Base-by-base conservation (phyloP, 2,329 filamentous ascomycete genomes). In the Aspergillus ustus region DNA sequence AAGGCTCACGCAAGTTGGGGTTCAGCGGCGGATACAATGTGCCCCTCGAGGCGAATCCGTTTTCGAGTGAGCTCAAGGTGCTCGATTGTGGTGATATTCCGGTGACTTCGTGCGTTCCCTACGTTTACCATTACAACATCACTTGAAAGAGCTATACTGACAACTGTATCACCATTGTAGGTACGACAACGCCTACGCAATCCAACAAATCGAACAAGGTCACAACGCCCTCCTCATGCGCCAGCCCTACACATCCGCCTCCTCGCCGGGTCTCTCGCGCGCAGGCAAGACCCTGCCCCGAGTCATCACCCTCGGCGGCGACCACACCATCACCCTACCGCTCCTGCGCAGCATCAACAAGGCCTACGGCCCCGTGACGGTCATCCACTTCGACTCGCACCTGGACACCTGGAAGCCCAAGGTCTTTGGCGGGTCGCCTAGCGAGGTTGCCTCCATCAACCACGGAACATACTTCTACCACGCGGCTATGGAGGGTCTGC, bases 381-480 rank as follows among this genome's bases (percentile, higher is more conserved):
- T 88, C 44, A 85, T 88, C 61, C 86, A 88, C 73, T 88, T 88
- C 69, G 86, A 88, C 72, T 85, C 81, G 52, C 86, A 88, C 72
- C 76, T 87, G 76, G 84, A 84, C 65, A 83, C 84, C 70, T 91
- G 91, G 91, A 87, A 86, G 61, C 92, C 92, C 48, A 94, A 94
- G 74, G 92, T 95, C 28, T 96, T 96, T 69, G 92, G 92, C 57
- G 92, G 91, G 31, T 88, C 90, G 0, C 91, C 92, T 0, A 90
- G 87, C 29, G 85, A 93, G 63, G 86, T 88, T 44, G 91, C 92
- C 20, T 84, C 84, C 66, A 89, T 96, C 79, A 96, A 95, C 79
- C 91, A 95, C 78, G 92, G 92, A 46, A 95, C 91, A 1, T 95
- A 95, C 81, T 96, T 96, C 79, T 95, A 89, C 79, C 91, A 94